Evolutionary conservation across 2,329 filamentous ascomycete genomes (phyloP).

Genomic region (Microcera coccophila): DNA sequence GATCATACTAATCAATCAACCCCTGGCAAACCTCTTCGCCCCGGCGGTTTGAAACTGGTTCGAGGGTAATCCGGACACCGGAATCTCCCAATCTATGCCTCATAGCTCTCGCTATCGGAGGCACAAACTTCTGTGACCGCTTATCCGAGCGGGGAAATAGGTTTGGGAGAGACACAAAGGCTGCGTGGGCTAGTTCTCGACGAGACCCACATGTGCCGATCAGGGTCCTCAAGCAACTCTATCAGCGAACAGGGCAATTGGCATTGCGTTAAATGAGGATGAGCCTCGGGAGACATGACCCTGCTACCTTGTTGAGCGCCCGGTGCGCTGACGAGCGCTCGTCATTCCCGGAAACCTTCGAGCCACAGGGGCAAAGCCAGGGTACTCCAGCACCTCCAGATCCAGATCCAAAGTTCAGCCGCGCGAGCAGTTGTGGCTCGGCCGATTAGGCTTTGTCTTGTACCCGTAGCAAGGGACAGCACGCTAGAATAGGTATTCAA

Average conservation of each 20-base stretch:
- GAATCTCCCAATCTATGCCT: too few relatives aligned
- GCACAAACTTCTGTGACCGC: too few relatives aligned
- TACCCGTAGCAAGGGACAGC: background rate
- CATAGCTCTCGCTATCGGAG: too few relatives aligned
- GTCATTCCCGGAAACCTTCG: constrained; percentile 16
- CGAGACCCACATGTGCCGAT: constrained; percentile 11
- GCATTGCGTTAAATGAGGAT: background rate
- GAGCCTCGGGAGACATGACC: background rate
- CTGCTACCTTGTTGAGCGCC: background rate
- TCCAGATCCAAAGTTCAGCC: constrained; percentile 10
- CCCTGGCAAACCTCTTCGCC: too few relatives aligned
- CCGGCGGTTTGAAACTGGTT: too few relatives aligned
- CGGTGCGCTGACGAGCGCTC: too few relatives aligned
- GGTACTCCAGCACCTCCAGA: constrained; percentile 1
- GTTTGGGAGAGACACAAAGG: too few relatives aligned
- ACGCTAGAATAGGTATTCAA: background rate
- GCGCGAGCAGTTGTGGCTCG: constrained; percentile 8
- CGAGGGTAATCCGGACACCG: too few relatives aligned
- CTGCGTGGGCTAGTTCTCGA: too few relatives aligned
- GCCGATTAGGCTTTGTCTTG: background rate
- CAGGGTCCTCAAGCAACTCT: constrained; percentile 16
- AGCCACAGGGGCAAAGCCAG: constrained; percentile 8
- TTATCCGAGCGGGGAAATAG: too few relatives aligned
- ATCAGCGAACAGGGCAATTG: background rate
- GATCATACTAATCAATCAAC: too few relatives aligned